phyloP scores from a whole-genome alignment of 176 grass and related monocot genomes.

The Carex cristatella region DNA sequence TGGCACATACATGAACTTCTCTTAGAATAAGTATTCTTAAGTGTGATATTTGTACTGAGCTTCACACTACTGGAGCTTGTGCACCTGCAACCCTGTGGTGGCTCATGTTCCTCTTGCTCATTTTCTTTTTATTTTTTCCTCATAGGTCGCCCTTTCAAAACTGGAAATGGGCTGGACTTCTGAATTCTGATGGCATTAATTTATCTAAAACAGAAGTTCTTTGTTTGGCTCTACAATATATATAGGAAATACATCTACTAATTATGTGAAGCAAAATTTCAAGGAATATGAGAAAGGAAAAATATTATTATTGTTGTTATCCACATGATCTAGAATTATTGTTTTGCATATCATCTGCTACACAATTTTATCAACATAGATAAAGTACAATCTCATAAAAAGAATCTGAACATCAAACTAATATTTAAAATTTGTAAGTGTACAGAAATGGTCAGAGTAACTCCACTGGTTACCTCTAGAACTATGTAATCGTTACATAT shows the following conservation, averaged over 20 bases:
- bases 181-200: conserved; percentile 10
- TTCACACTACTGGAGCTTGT: neutral
- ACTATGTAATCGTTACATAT: conserved; percentile 18
- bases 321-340: conserved; percentile 14
- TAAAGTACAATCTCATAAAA: conserved; percentile 1
- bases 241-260: neutral
- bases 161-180: conserved; percentile 36
- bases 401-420: conserved; percentile 23
- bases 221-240: neutral
- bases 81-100: neutral
- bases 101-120: neutral
- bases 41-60: neutral
- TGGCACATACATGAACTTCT: conserved; percentile 50
- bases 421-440: conserved; percentile 2
- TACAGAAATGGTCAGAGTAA: conserved; percentile 27
- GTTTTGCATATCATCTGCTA: neutral
- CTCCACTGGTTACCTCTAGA: conserved; percentile 16
- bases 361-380: conserved; percentile 14
- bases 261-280: neutral
- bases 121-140: neutral
- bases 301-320: neutral
- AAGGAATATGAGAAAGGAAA: neutral
- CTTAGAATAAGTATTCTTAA: conserved; percentile 9
- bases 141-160: conserved; percentile 20
- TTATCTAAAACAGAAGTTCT: conserved; percentile 8